phyloP scores from a whole-genome alignment of 2,329 filamentous ascomycete genomes.

The Trichoderma semiorbis region DNA sequence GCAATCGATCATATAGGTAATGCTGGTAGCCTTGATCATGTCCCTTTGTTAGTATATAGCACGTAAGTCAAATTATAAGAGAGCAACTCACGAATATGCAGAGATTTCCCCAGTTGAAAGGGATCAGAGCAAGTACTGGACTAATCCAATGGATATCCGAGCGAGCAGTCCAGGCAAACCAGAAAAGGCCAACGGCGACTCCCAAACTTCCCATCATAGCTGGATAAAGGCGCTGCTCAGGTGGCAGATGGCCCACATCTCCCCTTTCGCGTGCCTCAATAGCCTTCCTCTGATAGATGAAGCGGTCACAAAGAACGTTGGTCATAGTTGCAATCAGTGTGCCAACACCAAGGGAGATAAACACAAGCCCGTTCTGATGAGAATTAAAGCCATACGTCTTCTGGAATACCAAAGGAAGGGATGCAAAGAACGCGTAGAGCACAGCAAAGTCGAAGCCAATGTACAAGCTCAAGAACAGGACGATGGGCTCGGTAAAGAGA shows the following conservation, averaged over 20 bases:
- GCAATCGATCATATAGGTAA: conserved; percentile 23
- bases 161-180: conserved; percentile 20
- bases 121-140: conserved; percentile 21
- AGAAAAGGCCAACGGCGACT: conserved; percentile 22
- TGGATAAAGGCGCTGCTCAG: conserved; percentile 22
- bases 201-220: conserved; percentile 23
- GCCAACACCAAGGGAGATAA: conserved; percentile 20
- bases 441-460: conserved; percentile 52
- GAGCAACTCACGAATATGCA: conserved; percentile 14
- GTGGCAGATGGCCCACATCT: neutral
- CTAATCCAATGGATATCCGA: conserved; percentile 19
- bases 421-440: conserved; percentile 53
- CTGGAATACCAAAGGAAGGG: conserved; percentile 20
- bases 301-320: conserved; percentile 17
- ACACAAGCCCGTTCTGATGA: conserved; percentile 19
- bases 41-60: neutral
- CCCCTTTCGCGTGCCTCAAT: neutral
- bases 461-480: conserved; percentile 38
- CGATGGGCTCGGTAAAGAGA: conserved; percentile 33
- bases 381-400: conserved; percentile 20
- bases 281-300: neutral
- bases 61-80: neutral
- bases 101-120: conserved; percentile 20
- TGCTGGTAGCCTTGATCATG: neutral
- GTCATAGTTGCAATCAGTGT: conserved; percentile 14